These are phyloP conservation scores for Crithidia expoeki DNA, from an alignment of 208 protist genomes.

Conservation along the genomic window DNA sequence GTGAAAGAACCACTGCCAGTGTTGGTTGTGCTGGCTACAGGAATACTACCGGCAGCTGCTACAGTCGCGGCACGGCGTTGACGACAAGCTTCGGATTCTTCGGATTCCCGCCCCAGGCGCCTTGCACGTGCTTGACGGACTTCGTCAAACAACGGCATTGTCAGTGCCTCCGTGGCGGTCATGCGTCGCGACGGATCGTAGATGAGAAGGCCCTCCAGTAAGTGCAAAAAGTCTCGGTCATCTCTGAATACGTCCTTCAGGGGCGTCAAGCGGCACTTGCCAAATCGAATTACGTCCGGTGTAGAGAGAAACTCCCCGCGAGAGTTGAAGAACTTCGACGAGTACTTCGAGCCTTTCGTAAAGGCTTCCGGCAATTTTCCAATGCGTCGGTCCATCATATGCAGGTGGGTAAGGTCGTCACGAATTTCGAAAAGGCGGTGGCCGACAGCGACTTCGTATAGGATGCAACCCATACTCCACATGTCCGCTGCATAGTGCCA, in stretches of 20 bases:
- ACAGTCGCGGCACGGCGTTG: conserved; percentile 7
- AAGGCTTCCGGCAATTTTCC: conserved; percentile 66
- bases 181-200: conserved; percentile 80
- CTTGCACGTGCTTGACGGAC: conserved; percentile 3
- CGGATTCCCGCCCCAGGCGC: conserved; percentile 6
- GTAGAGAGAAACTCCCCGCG: conserved; percentile 51
- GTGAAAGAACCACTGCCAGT: conserved; percentile 1
- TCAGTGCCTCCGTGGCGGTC: conserved; percentile 64
- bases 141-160: conserved; percentile 65
- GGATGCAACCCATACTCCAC: conserved; percentile 93
- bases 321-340: conserved; percentile 57
- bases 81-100: conserved; percentile 10
- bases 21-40: not conserved
- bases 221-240: conserved; percentile 61
- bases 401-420: conserved; percentile 83
- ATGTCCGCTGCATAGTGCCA: conserved; percentile 95
- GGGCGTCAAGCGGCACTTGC: conserved; percentile 42
- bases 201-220: conserved; percentile 60
- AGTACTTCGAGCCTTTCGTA: conserved; percentile 45
- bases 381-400: conserved; percentile 77
- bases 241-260: conserved; percentile 54
- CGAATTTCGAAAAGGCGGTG: conserved; percentile 91
- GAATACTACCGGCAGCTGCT: not conserved
- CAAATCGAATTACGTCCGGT: conserved; percentile 42
- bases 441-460: conserved; percentile 93